Percentiles rank a stretch among this genome's conserved stretches.
Conservation (phyloP, 2,329 filamentous ascomycete species). For the Arthrobotrys iridis region DNA sequence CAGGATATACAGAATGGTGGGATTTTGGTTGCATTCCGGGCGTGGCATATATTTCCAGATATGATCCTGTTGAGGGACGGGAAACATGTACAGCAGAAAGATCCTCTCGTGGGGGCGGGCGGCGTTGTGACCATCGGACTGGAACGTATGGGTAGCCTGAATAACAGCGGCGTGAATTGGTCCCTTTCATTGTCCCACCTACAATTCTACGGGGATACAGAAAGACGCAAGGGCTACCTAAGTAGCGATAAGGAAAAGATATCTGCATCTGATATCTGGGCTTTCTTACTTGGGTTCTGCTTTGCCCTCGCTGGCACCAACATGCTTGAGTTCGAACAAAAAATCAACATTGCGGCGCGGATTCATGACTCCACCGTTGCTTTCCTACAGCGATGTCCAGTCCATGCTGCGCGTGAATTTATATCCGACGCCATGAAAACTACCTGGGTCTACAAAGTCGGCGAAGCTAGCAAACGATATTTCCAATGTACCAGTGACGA, state of each 20-base stretch:
- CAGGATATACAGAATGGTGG: conserved; percentile 43
- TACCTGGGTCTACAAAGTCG: neutral
- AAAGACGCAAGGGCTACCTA: conserved; percentile 1
- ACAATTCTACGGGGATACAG: conserved; percentile 26
- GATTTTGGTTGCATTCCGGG: conserved; percentile 55
- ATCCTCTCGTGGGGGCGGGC: neutral
- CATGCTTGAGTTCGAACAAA: neutral
- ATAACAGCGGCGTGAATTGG: conserved; percentile 27
- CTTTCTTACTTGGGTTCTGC: neutral
- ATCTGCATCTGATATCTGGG: conserved; percentile 10
- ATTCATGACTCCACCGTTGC: neutral
- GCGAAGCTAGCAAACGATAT: neutral
- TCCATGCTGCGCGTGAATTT: too few species aligned
- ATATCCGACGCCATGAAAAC: neutral
- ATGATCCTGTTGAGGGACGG: conserved; percentile 32
- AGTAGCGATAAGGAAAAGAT: neutral
- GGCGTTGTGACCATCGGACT: conserved; percentile 25
- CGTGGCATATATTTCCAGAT: conserved; percentile 59
- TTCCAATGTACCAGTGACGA: neutral
- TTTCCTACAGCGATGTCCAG: neutral
- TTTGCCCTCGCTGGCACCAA: neutral
- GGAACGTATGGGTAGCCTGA: neutral
- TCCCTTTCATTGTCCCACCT: conserved; percentile 28
- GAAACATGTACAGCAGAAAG: conserved; percentile 13
- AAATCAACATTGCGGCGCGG: neutral